Base-by-base conservation (phyloP, 2,329 filamentous ascomycete genomes). In the Lachnellula willkommii region DNA sequence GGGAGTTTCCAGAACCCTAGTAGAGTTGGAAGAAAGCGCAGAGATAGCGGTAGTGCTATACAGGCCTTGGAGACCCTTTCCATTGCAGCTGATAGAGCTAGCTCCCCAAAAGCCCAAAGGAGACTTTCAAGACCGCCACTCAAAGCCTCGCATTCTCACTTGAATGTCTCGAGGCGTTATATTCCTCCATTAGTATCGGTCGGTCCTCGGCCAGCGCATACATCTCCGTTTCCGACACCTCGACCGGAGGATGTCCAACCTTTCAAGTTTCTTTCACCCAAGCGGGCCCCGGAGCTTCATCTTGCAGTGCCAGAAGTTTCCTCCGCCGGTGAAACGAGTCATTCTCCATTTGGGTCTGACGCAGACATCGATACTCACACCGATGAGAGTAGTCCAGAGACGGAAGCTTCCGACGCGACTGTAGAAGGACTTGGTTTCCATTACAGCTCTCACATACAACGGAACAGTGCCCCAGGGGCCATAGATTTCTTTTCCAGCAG, bases 341-440 rank as follows among this genome's bases (percentile, higher is more conserved):
- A 58, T 15, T 68, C 66, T 2, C 62, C 57, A 7, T 60, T 55
- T 9, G 60, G 54, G 24, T 68, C 66, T 17, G 66, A 69, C 35
- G 66, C 61, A 24, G 65, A 69, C 37, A 52, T 66, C 17, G 66
- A 69, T 54, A 66, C 66, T 5, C 63, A 63, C 40, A 68, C 66
- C 5, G 66, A 69, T 53, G 66, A 65, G 35, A 68, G 63, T 24
- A 65, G 55, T 51, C 60, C 64, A 1, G 67, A 69, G 47, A 52
- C 48, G 3, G 63, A 65, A 11, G 14, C 47, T 4, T 48, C 39
- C 12, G 55, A 57, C 15, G 49, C 43, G 17, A 35, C 22, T 12
- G 45, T 60, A 24, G 53, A 52, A 12, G 57, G 56, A 3, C 14
- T 62, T 4, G 59, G 58, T 3, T 20, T 62, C 5, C 57, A 58